These are phyloP conservation scores for Conringia planisiliqua DNA, from an alignment of 345 rosid genomes.

Conservation along the genomic window DNA sequence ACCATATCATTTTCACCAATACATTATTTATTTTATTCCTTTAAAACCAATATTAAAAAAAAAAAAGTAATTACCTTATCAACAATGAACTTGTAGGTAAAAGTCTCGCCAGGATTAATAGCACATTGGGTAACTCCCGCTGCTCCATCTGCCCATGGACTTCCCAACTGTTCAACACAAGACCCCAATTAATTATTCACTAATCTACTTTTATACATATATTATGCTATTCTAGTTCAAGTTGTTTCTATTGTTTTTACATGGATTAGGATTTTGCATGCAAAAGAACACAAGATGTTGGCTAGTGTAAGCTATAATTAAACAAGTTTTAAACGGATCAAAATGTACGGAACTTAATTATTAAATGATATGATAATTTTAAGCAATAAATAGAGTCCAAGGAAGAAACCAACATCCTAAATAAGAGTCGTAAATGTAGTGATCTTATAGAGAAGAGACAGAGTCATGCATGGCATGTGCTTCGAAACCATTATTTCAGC, in stretches of 20 bases:
- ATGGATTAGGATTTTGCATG: not conserved
- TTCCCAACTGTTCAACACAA: conserved; percentile 51
- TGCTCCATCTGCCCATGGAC: conserved; percentile 94
- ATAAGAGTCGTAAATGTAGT: conserved; percentile 10
- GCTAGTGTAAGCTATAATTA: not conserved
- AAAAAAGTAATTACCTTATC: conserved; percentile 44
- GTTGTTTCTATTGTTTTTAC: not conserved
- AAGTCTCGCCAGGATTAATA: conserved; percentile 72
- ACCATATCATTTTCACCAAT: not conserved
- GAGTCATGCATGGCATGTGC: conserved; percentile 32
- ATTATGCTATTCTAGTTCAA: not conserved
- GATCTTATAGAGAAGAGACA: not conserved
- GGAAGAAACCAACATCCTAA: not conserved
- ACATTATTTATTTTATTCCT: not conserved
- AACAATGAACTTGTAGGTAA: conserved; percentile 59
- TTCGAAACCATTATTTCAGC: not conserved
- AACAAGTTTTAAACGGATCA: not conserved
- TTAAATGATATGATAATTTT: not conserved
- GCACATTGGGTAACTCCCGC: conserved; percentile 77
- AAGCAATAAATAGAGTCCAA: not conserved
- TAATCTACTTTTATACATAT: not conserved
- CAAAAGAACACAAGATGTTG: not conserved
- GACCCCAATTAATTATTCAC: not conserved
- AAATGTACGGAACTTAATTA: not conserved
- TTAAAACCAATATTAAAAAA: not conserved